These are phyloP conservation scores for Metschnikowia amazonensis DNA, from an alignment of 805 yeast species.

Conservation along the genomic window DNA sequence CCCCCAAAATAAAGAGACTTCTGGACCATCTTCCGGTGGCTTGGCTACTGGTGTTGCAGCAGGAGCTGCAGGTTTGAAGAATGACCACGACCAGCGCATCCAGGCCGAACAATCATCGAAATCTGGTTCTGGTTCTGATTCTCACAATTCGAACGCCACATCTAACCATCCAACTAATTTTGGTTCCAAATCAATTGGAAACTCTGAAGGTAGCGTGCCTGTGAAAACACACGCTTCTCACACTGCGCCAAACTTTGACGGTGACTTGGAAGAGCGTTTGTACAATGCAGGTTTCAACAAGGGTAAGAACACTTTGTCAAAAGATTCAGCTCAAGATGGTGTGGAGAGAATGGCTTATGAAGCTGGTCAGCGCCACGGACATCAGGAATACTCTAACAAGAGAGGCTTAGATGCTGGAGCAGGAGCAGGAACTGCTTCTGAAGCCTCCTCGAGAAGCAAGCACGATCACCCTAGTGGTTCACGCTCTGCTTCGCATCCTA, in stretches of 20 bases:
- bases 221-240: background rate
- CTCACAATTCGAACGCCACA: background rate
- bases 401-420: conserved; percentile 1
- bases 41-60: conserved; percentile 8
- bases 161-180: background rate
- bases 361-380: conserved; percentile 1
- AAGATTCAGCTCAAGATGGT: background rate
- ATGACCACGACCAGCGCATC: background rate
- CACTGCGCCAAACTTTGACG: background rate
- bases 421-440: background rate
- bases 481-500: conserved; percentile 7
- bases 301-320: background rate
- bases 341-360: conserved; percentile 6
- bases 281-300: conserved; percentile 8
- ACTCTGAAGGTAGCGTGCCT: no score
- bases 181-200: no score
- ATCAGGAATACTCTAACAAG: background rate
- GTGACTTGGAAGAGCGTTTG: conserved; percentile 5
- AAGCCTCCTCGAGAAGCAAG: background rate
- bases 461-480: background rate
- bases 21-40: conserved; percentile 5
- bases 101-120: background rate
- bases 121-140: background rate
- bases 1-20: conserved; percentile 7
- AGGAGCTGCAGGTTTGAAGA: conserved; percentile 17